These are phyloP conservation scores for Micromonas commoda DNA, from an alignment of 139 green algal species.

Conservation along the genomic window DNA sequence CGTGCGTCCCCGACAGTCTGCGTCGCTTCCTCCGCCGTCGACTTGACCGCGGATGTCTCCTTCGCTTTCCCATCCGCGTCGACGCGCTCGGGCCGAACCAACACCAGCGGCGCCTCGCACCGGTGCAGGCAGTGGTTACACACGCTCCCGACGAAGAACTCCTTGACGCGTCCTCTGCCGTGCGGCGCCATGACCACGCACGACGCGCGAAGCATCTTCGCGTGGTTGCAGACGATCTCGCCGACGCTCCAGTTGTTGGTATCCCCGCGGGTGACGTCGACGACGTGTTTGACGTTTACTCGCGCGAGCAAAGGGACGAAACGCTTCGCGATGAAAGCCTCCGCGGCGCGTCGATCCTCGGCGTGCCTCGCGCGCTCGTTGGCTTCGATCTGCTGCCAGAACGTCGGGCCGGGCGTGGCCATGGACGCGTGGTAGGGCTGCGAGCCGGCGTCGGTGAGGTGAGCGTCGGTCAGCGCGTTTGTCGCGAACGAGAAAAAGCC, in stretches of 20 bases:
- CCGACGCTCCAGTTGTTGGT: background rate
- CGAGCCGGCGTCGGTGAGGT: background rate
- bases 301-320: background rate
- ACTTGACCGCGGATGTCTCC: too few species aligned
- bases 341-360: background rate
- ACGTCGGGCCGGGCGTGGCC: background rate
- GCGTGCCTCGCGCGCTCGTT: background rate
- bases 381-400: background rate
- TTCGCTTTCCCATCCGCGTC: background rate
- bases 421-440: background rate
- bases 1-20: too few species aligned
- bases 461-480: background rate
- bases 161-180: background rate
- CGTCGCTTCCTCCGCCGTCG: too few species aligned
- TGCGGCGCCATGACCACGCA: background rate
- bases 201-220: background rate
- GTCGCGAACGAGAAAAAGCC: background rate
- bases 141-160: background rate
- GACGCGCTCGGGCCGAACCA: background rate
- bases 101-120: background rate
- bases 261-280: background rate
- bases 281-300: background rate
- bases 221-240: background rate
- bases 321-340: background rate
- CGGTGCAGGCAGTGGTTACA: background rate